Percentiles rank a stretch among this genome's conserved stretches.
Evolutionary conservation across 2,329 filamentous ascomycete genomes (phyloP).

Genomic region (Fusarium sp.): DNA sequence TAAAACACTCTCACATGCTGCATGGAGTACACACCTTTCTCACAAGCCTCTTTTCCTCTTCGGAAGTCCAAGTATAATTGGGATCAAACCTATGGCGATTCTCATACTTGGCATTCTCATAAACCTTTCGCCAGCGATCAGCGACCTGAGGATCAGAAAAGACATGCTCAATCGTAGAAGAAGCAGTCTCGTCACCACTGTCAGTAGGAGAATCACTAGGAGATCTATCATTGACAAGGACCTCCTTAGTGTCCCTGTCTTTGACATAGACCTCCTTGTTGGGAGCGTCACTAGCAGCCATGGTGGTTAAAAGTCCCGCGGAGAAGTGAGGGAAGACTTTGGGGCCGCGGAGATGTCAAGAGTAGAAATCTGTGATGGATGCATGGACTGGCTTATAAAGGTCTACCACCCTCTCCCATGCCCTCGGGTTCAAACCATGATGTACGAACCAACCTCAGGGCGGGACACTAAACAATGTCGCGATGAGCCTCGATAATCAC

Average conservation of each 20-base stretch:
- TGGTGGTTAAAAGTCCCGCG: slow-evolving; percentile 17
- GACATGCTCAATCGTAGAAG: slow-evolving; percentile 50
- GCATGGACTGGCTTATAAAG: slow-evolving; percentile 42
- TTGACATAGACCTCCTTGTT: not conserved
- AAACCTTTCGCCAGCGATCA: slow-evolving; percentile 65
- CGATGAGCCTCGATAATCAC: slow-evolving; percentile 41
- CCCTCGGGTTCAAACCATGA: not conserved
- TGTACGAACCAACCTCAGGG: not conserved
- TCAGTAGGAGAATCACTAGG: slow-evolving; percentile 22
- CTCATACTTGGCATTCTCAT: slow-evolving; percentile 69
- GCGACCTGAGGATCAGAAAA: slow-evolving; percentile 65
- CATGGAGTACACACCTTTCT: slow-evolving; percentile 52
- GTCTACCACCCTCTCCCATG: not conserved
- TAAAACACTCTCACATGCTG: not conserved
- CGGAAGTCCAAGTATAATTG: slow-evolving; percentile 56
- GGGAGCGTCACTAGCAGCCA: slow-evolving; percentile 25
- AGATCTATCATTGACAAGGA: not conserved
- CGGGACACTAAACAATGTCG: slow-evolving; percentile 37
- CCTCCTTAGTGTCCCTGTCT: slow-evolving; percentile 9
- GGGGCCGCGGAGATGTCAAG: slow-evolving; percentile 34
- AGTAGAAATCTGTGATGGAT: slow-evolving; percentile 15
- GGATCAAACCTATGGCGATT: slow-evolving; percentile 70
- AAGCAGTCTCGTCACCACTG: slow-evolving; percentile 39
- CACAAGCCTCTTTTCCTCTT: slow-evolving; percentile 61
- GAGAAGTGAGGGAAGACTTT: not conserved